Base-by-base conservation (phyloP, 768 basidiomycete species). In the Kwoniella bestiolae region DNA sequence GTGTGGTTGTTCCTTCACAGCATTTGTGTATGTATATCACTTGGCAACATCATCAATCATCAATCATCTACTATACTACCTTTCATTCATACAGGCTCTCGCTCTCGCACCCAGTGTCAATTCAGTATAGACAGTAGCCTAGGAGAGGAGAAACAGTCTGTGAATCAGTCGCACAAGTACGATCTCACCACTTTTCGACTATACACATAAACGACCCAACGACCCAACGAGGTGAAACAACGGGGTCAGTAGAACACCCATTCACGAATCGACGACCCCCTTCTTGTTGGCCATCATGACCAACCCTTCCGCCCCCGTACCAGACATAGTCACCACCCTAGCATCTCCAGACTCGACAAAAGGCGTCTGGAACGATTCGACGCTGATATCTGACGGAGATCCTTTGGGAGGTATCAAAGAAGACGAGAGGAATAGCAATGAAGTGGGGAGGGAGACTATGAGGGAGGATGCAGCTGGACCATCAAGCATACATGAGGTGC, bases 401-500 rank as follows among this genome's bases (percentile, higher is more conserved):
- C 52, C 38, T 16, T 32, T 28, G 8, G 26, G 26, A 45, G 23
- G 4, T 14, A 3, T 29, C 11, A 44, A 38, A 18, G 62, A 56
- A 35, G 46, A 53, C 18, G 38, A 61, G 31, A 41, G 59, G 28
- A 50, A 44, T 12, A 72, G 68, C 41, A 21, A 50, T 25, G 68
- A 70, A 18, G 63, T 75, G 14, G 74, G 74, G 9, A 32, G 50
- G 28, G 71, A 71, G 18, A 71, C 71, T 4, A 70, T 72, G 6
- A 59, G 59, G 12, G 63, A 59, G 23, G 53, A 45, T 8, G 56
- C 16, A 59, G 21, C 12, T 16, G 56, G 31, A 9, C 26, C 56
- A 9, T 35, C 50, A n/a, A 32, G 25, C 9, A 53, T 56, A 28
- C 31, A 63, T 18, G 51, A 56, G 32, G 60, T 51, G 28, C 47